Percentiles rank a stretch among this genome's conserved stretches.
These are phyloP conservation scores for Pneumocystis jirovecii DNA, from an alignment of 1,139 yeast species.

Conservation along the genomic window DNA sequence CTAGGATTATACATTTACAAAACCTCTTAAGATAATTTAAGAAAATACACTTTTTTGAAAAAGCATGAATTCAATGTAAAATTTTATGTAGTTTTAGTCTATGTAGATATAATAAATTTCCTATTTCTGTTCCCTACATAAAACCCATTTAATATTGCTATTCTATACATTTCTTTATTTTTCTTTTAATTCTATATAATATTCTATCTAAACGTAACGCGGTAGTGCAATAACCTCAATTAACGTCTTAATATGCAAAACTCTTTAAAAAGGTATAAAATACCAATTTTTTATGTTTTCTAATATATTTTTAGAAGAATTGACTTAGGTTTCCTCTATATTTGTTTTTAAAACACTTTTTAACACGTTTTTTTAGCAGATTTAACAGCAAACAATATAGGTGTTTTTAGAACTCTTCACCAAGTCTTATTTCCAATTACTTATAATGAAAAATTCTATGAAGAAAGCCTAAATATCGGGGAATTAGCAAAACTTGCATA, in stretches of 20 bases:
- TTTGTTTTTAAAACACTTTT: background rate
- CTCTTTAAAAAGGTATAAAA: background rate
- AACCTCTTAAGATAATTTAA: too few relatives aligned
- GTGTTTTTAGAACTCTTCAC: slow-evolving; percentile 10
- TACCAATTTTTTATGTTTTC: background rate
- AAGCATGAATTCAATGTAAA: background rate
- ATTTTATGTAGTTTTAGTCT: background rate
- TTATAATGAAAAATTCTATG: slow-evolving; percentile 7
- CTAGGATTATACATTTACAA: background rate
- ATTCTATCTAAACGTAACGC: background rate
- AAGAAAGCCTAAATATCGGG: slow-evolving; percentile 7
- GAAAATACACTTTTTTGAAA: background rate
- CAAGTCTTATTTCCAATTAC: slow-evolving; percentile 9
- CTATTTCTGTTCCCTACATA: background rate
- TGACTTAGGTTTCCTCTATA: background rate
- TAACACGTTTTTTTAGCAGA: background rate
- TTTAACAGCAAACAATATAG: slow-evolving; percentile 8
- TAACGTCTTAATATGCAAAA: background rate
- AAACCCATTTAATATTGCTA: background rate
- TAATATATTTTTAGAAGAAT: background rate
- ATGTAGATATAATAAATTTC: background rate
- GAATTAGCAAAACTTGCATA: slow-evolving; percentile 9
- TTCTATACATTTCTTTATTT: background rate
- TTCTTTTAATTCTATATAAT: background rate
- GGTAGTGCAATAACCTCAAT: background rate